Conservation (phyloP, 2,329 filamentous ascomycete species). For the Colletotrichum cereale region DNA sequence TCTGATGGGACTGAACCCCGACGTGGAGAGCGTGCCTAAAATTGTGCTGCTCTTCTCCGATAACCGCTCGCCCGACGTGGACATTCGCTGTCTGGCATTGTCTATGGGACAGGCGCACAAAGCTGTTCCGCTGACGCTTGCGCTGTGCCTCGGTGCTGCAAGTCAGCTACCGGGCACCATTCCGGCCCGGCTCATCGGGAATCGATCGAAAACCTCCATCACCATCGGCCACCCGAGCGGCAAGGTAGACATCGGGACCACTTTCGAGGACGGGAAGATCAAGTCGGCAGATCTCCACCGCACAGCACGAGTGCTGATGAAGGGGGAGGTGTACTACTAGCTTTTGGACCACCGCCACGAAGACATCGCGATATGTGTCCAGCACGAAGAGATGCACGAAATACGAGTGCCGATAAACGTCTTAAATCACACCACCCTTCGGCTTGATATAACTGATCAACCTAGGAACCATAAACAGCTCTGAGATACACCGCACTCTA, state of each 20-base stretch:
- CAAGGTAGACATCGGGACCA: conserved; percentile 59
- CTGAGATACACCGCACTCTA: neutral
- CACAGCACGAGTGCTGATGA: conserved; percentile 64
- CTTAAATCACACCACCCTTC: conserved; percentile 1
- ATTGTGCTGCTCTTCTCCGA: conserved; percentile 57
- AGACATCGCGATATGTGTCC: neutral
- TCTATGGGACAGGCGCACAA: conserved; percentile 61
- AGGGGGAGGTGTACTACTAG: conserved; percentile 60
- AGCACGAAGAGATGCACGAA: neutral
- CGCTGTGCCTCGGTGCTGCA: conserved; percentile 55
- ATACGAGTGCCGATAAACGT: conserved; percentile 1
- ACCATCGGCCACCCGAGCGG: conserved; percentile 63
- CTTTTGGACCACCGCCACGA: neutral
- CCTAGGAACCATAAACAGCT: neutral
- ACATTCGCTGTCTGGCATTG: conserved; percentile 61
- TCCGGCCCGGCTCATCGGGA: conserved; percentile 49
- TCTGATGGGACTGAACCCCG: conserved; percentile 55
- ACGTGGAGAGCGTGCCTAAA: conserved; percentile 57
- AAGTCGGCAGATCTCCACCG: conserved; percentile 59
- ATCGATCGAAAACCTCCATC: conserved; percentile 46
- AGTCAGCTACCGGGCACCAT: conserved; percentile 57
- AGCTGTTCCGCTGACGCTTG: conserved; percentile 56
- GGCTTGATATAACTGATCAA: neutral
- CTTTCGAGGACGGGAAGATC: conserved; percentile 55
- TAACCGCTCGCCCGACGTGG: conserved; percentile 44